These are phyloP conservation scores for Xanthoconium stramineum DNA, from an alignment of 768 basidiomycete genomes.

Conservation along the genomic window DNA sequence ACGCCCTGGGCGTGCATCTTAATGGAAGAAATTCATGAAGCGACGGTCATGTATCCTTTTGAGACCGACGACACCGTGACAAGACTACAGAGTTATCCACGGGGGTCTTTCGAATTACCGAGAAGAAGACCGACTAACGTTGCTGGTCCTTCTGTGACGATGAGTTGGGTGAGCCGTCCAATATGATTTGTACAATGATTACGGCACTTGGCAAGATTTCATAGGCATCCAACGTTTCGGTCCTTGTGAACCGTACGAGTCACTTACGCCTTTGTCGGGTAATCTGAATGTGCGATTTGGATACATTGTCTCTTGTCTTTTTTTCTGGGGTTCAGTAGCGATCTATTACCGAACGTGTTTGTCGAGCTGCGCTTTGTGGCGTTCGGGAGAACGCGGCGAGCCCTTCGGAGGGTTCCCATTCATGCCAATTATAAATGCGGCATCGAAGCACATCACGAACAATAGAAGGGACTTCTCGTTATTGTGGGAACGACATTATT, in stretches of 20 bases:
- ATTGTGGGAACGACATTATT: constrained; percentile 11
- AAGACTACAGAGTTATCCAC: not conserved
- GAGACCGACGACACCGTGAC: not conserved
- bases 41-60: constrained; percentile 1
- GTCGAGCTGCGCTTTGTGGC: constrained; percentile 26
- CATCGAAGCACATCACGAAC: constrained; percentile 11
- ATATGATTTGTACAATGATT: constrained; percentile 10
- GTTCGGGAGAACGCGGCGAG: constrained; percentile 6
- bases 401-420: constrained; percentile 2
- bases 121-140: constrained; percentile 16
- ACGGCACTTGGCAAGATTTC: constrained; percentile 17
- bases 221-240: not conserved
- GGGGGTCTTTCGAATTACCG: constrained; percentile 4
- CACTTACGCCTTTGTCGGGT: not conserved
- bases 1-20: constrained; percentile 1
- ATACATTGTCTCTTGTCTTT: not conserved
- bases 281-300: not conserved
- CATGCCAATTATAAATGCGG: not conserved
- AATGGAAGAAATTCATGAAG: constrained; percentile 2
- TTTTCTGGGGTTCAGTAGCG: not conserved
- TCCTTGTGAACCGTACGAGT: not conserved
- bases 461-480: constrained; percentile 21
- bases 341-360: not conserved
- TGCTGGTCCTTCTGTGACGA: constrained; percentile 12
- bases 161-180: constrained; percentile 1